Base-by-base conservation (phyloP, 805 yeast genomes). In the Candida piceae region DNA sequence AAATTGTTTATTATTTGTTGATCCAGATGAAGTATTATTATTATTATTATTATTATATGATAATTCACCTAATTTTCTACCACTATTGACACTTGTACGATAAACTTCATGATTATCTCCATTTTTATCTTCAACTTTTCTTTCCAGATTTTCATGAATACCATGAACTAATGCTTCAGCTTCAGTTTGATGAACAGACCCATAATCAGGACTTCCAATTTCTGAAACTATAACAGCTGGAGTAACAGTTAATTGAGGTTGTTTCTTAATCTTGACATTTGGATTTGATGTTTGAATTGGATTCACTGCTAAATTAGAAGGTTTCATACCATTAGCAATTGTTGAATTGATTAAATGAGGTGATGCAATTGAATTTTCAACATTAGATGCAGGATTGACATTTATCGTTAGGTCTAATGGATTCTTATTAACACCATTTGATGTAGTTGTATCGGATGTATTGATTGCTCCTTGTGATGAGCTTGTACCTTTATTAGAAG, bases 191-290 rank as follows among this genome's bases (percentile, higher is more conserved):
- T 64, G 70, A 13, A 72, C 63, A 2, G 69, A 61, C 9, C 56
- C 58, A 27, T 52, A 53, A 16, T 45, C 39, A 4, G 43, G 39
- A 11, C 37, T 36, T 5, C 23, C 35, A 3, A 11, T 27, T n/a
- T n/a, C n/a, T n/a, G n/a, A n/a, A 16, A 29, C 26, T 9, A 30
- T 36, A 15, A 13, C 19, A 10, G 19, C 7, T 7, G 15, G 12
- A 10, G 38, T 18, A 8, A 28, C 30, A 15, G 24, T 33, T 25
- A 53, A 38, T 22, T 55, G 55, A 1, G 81, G 70, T 36, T 66
- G 84, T 45, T 76, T 69, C 57, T 83, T 83, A 48, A 83, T 82
- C 6, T 78, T 79, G 16, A 83, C 85, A 57, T 76, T 80, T 2
- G 78, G 53, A 44, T 78, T 80, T 32, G 67, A 73, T 1, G 85